Conservation (phyloP, 306 rosid genomes). For the Glycine latifolia region DNA sequence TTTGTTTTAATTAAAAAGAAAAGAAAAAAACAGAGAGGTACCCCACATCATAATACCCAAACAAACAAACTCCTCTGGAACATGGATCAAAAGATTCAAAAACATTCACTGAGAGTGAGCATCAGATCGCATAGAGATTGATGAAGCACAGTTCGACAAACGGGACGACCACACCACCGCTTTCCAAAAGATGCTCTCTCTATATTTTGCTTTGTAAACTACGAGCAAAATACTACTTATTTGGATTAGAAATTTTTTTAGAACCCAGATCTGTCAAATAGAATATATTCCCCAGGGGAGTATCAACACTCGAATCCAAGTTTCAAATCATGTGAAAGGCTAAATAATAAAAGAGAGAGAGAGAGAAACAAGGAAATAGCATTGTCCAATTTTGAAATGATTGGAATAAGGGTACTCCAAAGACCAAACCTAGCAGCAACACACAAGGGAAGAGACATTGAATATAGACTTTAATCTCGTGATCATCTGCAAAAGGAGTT, state of each 20-base stretch:
- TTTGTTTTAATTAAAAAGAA: neutral
- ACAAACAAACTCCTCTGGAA: slow-evolving; percentile 50
- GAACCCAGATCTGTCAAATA: slow-evolving; percentile 29
- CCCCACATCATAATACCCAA: slow-evolving; percentile 55
- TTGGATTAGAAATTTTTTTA: neutral
- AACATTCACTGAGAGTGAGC: slow-evolving; percentile 50
- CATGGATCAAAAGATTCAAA: slow-evolving; percentile 62
- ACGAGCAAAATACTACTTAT: slow-evolving; percentile 2
- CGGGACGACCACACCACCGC: slow-evolving; percentile 74
- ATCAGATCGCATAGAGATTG: slow-evolving; percentile 84
- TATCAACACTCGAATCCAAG: slow-evolving; percentile 38
- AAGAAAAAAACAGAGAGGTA: neutral
- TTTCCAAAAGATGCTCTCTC: slow-evolving; percentile 88
- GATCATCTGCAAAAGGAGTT: slow-evolving; percentile 49
- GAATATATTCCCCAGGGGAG: slow-evolving; percentile 41
- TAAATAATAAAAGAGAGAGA: neutral
- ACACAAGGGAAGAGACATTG: slow-evolving; percentile 3
- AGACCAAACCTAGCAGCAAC: slow-evolving; percentile 31
- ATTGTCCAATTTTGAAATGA: slow-evolving; percentile 47
- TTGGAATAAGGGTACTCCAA: slow-evolving; percentile 26
- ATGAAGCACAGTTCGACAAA: slow-evolving; percentile 66
- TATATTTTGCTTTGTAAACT: slow-evolving; percentile 60
- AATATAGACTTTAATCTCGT: slow-evolving; percentile 44
- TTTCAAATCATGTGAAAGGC: slow-evolving; percentile 34
- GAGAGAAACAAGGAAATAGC: too few species aligned